Percentiles rank a stretch among this genome's conserved stretches.
phyloP scores from a whole-genome alignment of 2,329 filamentous ascomycete genomes.

The Claviceps monticola region DNA sequence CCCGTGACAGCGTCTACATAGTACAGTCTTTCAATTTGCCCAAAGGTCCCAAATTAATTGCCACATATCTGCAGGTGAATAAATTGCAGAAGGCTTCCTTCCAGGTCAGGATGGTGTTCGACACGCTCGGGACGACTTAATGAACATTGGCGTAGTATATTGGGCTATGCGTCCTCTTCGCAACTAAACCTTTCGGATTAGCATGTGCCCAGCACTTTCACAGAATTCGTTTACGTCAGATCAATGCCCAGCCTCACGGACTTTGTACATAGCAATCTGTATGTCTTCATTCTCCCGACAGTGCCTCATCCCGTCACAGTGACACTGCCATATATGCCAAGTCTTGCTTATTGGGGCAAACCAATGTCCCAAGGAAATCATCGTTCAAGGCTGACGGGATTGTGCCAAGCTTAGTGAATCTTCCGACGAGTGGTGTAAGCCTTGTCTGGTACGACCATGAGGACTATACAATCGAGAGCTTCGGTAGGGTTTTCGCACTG shows the following conservation, averaged over 20 bases:
- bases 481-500: constrained; percentile 11
- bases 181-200: no score
- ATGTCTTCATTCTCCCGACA: constrained; percentile 12
- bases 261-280: constrained; percentile 14
- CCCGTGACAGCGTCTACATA: constrained; percentile 15
- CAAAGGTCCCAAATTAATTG: constrained; percentile 13
- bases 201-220: no score
- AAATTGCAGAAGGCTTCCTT: constrained; percentile 9
- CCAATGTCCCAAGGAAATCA: constrained; percentile 16
- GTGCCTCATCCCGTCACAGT: constrained; percentile 13
- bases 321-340: constrained; percentile 11
- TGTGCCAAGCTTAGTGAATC: constrained; percentile 22
- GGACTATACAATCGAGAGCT: constrained; percentile 16
- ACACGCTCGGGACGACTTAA: constrained; percentile 11
- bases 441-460: constrained; percentile 20
- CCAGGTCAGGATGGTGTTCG: constrained; percentile 5
- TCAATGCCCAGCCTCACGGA: constrained; percentile 5
- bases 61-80: constrained; percentile 15
- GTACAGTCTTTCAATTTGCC: constrained; percentile 9
- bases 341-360: constrained; percentile 12
- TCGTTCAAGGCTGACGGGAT: constrained; percentile 21
- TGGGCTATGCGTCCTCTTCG: constrained; percentile 11
- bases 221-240: neutral
- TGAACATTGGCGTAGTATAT: constrained; percentile 13
- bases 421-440: constrained; percentile 12